Percentiles rank a stretch among this genome's conserved stretches.
These are phyloP conservation scores for Pichia nanzhaoensis DNA, from an alignment of 805 yeast genomes.

Conservation along the genomic window DNA sequence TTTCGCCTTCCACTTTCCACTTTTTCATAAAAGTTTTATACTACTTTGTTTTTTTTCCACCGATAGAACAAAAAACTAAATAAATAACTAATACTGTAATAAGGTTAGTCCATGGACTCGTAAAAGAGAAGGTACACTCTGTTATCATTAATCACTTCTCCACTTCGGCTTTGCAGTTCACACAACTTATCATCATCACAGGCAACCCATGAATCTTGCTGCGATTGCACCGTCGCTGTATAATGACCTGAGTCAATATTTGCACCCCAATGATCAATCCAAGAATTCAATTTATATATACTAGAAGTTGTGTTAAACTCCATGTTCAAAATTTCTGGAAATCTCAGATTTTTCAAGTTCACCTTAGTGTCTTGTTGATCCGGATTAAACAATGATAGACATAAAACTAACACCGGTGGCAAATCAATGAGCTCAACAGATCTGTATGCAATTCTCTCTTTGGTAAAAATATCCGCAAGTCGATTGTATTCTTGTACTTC, in stretches of 20 bases:
- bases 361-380: conserved; percentile 24
- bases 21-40: too few relatives aligned
- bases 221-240: conserved; percentile 53
- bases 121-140: conserved; percentile 68
- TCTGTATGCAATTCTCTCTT: conserved; percentile 26
- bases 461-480: conserved; percentile 15
- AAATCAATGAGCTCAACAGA: conserved; percentile 30
- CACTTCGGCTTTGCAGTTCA: conserved; percentile 32
- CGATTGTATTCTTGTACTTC: conserved; percentile 21
- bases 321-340: conserved; percentile 28
- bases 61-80: too few relatives aligned
- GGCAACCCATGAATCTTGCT: conserved; percentile 55
- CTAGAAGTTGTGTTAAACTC: conserved; percentile 32
- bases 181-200: conserved; percentile 67
- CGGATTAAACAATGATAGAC: conserved; percentile 28
- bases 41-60: too few relatives aligned
- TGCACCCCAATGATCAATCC: conserved; percentile 63
- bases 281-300: conserved; percentile 50
- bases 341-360: conserved; percentile 18
- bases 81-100: neutral
- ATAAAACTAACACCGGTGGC: conserved; percentile 30
- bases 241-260: conserved; percentile 70
- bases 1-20: too few relatives aligned
- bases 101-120: conserved; percentile 4
- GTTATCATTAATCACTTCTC: conserved; percentile 36